Conservation (phyloP, 2,329 filamentous ascomycete species). For the Monosporascus sp. region DNA sequence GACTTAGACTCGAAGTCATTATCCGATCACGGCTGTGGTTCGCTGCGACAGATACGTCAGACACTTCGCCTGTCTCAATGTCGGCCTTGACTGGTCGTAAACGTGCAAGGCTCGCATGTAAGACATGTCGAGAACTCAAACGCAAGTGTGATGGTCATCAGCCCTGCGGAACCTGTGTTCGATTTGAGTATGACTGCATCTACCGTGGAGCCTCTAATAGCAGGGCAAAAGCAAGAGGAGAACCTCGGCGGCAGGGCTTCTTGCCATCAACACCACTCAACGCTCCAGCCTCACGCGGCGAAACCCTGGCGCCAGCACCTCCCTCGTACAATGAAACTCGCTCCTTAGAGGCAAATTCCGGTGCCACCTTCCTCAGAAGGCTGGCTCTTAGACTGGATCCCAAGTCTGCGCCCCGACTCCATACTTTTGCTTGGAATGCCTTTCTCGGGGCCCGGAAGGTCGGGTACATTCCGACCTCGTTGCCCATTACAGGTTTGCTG, state of each 20-base stretch:
- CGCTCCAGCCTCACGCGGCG: not conserved
- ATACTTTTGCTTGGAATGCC: conserved; percentile 53
- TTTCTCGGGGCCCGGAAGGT: conserved; percentile 25
- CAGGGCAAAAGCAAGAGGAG: conserved; percentile 6
- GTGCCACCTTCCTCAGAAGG: conserved; percentile 49
- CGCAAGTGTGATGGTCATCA: conserved; percentile 49
- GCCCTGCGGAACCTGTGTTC: conserved; percentile 48
- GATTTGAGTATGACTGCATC: conserved; percentile 48
- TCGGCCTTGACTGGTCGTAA: conserved; percentile 5
- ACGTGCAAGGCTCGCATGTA: conserved; percentile 41
- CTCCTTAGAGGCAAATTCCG: conserved; percentile 52
- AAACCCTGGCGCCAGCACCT: not conserved
- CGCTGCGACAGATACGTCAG: not conserved
- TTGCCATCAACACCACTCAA: not conserved
- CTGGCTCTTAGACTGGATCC: conserved; percentile 49
- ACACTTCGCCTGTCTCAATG: not conserved
- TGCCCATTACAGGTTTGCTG: conserved; percentile 40
- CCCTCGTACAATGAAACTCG: conserved; percentile 24
- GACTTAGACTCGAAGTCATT: not conserved
- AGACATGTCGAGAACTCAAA: conserved; percentile 50
- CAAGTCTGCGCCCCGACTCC: conserved; percentile 45
- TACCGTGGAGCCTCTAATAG: conserved; percentile 32
- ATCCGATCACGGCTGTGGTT: too few species aligned
- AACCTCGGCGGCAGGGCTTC: not conserved
- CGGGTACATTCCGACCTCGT: conserved; percentile 18